Evolutionary conservation across 345 rosid species (phyloP).

Genomic region (Lepidium didymum): DNA sequence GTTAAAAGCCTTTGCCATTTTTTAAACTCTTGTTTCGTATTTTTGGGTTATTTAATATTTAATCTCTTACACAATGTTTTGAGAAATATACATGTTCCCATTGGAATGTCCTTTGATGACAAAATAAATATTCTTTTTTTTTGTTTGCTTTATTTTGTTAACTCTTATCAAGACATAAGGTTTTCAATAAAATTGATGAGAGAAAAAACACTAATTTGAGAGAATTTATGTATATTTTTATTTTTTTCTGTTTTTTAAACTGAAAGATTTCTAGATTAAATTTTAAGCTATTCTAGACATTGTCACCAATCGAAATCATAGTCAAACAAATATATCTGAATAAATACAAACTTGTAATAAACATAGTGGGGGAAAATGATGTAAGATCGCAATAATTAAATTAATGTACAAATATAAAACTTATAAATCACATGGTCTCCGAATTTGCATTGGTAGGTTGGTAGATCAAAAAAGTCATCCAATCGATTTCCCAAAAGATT

Average conservation of each 20-base stretch:
- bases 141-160: background rate
- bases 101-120: background rate
- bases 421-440: slow-evolving; percentile 21
- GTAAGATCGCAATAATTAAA: background rate
- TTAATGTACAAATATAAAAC: background rate
- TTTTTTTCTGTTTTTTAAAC: too few relatives aligned
- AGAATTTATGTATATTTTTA: background rate
- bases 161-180: background rate
- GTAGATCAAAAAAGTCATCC: slow-evolving; percentile 15
- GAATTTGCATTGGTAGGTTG: slow-evolving; percentile 28
- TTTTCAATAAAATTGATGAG: too few relatives aligned
- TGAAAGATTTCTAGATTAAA: too few relatives aligned
- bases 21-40: background rate
- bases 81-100: background rate
- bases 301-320: too few relatives aligned
- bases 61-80: background rate
- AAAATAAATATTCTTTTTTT: background rate
- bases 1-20: background rate
- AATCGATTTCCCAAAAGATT: slow-evolving; percentile 19
- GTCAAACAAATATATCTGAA: too few relatives aligned
- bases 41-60: too few relatives aligned
- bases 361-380: background rate
- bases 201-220: too few relatives aligned
- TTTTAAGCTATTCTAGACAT: too few relatives aligned
- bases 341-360: background rate